Percentiles rank a stretch among this genome's conserved stretches.
These are phyloP conservation scores for Suillus variegatus DNA, from an alignment of 768 basidiomycete genomes.

Conservation along the genomic window DNA sequence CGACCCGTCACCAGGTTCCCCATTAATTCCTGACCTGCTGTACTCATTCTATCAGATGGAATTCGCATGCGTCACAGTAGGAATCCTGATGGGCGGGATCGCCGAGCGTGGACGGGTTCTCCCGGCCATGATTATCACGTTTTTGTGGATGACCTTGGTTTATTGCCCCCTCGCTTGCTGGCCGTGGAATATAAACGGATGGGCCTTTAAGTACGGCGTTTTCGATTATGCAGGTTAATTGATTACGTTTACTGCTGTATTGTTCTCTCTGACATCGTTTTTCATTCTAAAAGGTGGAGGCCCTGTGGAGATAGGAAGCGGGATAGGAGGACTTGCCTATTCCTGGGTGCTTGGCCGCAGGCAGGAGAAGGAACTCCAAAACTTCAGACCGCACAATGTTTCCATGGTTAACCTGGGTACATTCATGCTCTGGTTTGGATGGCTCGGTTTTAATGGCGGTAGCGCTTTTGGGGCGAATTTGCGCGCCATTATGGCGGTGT, in stretches of 20 bases:
- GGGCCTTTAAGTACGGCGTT: conserved; percentile 84
- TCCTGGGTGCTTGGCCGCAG: conserved; percentile 86
- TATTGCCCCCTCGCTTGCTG: conserved; percentile 89
- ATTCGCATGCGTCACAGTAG: conserved; percentile 81
- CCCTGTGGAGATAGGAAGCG: conserved; percentile 86
- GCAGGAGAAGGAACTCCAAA: conserved; percentile 66
- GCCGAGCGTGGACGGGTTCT: conserved; percentile 87
- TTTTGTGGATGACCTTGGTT: conserved; percentile 84
- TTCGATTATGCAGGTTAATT: conserved; percentile 79
- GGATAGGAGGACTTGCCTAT: conserved; percentile 82
- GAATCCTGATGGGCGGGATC: conserved; percentile 74
- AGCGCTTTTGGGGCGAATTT: conserved; percentile 88
- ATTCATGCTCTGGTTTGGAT: conserved; percentile 86
- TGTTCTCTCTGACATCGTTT: neutral
- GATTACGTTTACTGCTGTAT: conserved; percentile 9
- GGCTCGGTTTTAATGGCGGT: conserved; percentile 90
- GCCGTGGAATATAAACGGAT: conserved; percentile 81
- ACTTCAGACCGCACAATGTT: conserved; percentile 89
- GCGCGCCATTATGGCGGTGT: conserved; percentile 79
- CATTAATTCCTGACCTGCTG: conserved; percentile 78
- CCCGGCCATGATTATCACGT: conserved; percentile 79
- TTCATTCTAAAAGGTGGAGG: conserved; percentile 58
- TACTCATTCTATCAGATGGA: conserved; percentile 90
- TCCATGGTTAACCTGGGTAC: conserved; percentile 82
- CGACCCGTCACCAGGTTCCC: conserved; percentile 75